Evolutionary conservation across 176 grass and related monocot genomes (phyloP).

Genomic region (Carex parvula): DNA sequence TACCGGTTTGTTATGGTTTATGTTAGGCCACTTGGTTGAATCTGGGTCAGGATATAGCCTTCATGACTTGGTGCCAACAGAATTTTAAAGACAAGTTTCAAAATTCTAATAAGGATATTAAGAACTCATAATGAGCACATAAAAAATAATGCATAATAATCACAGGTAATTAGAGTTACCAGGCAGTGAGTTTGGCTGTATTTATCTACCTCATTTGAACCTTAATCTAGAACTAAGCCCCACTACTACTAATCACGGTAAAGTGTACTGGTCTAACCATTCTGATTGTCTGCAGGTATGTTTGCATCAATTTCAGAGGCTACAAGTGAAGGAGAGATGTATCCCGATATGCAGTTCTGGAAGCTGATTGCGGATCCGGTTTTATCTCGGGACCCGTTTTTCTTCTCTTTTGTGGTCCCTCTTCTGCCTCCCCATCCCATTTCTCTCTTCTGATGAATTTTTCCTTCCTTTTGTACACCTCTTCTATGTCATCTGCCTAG

Average conservation of each 20-base stretch:
- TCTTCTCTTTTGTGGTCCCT: slow-evolving; percentile 76
- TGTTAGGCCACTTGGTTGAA: not conserved
- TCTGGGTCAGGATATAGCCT: not conserved
- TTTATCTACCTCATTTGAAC: not conserved
- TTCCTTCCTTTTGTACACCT: slow-evolving; percentile 77
- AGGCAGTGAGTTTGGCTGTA: not conserved
- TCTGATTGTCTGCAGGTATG: slow-evolving; percentile 40
- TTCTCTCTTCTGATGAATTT: slow-evolving; percentile 62
- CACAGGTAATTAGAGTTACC: not conserved
- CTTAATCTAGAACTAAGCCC: not conserved
- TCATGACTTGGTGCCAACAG: not conserved
- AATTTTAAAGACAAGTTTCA: not conserved
- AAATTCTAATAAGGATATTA: not conserved
- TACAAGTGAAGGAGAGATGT: slow-evolving; percentile 44
- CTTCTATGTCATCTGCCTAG: slow-evolving; percentile 75
- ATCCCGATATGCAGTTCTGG: slow-evolving; percentile 93
- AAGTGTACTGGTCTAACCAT: slow-evolving; percentile 12
- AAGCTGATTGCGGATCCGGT: slow-evolving; percentile 80
- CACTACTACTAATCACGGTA: not conserved
- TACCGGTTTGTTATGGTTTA: not conserved
- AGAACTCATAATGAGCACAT: not conserved
- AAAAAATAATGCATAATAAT: not conserved
- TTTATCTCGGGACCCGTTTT: slow-evolving; percentile 93
- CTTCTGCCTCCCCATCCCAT: slow-evolving; percentile 72
- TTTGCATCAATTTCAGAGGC: slow-evolving; percentile 53